These are phyloP conservation scores for Mediolabrus comicus DNA, from an alignment of 108 stramenopile species.

Conservation along the genomic window DNA sequence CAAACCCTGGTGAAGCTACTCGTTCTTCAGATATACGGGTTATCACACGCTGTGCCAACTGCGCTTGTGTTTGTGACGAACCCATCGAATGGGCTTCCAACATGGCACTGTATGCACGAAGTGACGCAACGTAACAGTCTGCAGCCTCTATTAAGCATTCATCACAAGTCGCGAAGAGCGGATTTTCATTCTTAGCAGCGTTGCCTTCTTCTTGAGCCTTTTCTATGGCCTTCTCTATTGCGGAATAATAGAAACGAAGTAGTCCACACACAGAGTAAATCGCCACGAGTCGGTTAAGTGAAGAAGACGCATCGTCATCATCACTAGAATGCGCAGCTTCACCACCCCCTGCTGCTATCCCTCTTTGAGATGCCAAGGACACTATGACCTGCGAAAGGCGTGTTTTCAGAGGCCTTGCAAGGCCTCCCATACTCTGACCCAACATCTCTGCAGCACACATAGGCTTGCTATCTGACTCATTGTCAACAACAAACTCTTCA, in stretches of 20 bases:
- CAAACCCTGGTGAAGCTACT: constrained; percentile 74
- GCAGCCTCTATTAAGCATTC: constrained; percentile 73
- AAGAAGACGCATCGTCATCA: constrained; percentile 62
- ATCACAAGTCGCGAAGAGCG: constrained; percentile 53
- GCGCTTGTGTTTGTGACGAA: constrained; percentile 62
- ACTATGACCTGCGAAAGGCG: constrained; percentile 74
- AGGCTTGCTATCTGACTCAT: constrained; percentile 29
- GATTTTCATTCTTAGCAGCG: constrained; percentile 26
- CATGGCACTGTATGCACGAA: constrained; percentile 78
- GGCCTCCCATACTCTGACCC: constrained; percentile 73
- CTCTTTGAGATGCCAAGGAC: constrained; percentile 55
- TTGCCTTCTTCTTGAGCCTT: constrained; percentile 18
- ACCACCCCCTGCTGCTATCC: constrained; percentile 29
- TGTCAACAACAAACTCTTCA: constrained; percentile 1
- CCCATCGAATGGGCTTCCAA: constrained; percentile 52
- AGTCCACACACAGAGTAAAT: constrained; percentile 81
- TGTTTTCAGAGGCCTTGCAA: constrained; percentile 79
- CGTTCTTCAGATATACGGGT: constrained; percentile 59
- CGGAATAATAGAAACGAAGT: constrained; percentile 74
- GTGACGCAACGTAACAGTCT: constrained; percentile 72
- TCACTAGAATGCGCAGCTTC: constrained; percentile 20
- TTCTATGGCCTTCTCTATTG: constrained; percentile 56
- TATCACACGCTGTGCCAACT: constrained; percentile 67
- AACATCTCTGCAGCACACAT: constrained; percentile 63
- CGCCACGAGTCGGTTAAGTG: constrained; percentile 56